Base-by-base conservation (phyloP, 768 basidiomycete species). In the Dictyophora rubrovolvata region DNA sequence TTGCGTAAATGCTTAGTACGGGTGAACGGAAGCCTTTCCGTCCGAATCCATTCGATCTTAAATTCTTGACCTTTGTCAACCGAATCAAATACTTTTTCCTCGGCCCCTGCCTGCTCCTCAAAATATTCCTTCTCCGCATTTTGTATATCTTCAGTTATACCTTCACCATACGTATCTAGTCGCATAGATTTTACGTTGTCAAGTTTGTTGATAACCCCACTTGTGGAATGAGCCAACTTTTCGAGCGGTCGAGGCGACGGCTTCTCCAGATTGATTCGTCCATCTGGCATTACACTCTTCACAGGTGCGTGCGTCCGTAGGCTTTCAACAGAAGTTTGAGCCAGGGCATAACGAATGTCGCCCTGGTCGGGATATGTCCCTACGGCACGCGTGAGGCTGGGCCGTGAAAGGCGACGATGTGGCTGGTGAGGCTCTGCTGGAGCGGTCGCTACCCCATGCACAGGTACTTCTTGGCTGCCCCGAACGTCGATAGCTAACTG, bases 1-100 rank as follows among this genome's bases (percentile, higher is more conserved):
- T 97, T 98, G 47, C 89, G 83, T 54, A 96, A 70, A 67, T 92
- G 87, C 23, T 85, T 79, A 35, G 87, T 87, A 49, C 81, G 81
- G 62, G 76, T 71, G 70, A 97, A 97, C 0, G 90, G 83, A 2
- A 97, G 69, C 1, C 78, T 76, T 12, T 79, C 73, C 0, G 83
- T 87, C 63, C 78, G 80, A 49, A 93, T 63, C 94, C 94, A 96
- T 64, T 93, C 79, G 22, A 96, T 73, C 61, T 78, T 77, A 78
- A 97, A 96, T 4, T 86, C 76, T 54, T 84, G 80, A 14, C 89
- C 90, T 90, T 89, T 89, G 2, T 67, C 64, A 14, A 42, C 50
- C 35, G 35, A 53, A 2, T 18, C 34, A 20, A 18, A 12, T 22
- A 28, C 2, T 28, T 42, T 48, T 48, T 28, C 61, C 51, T 7